Evolutionary conservation across 1,284 basidiomycete genomes (phyloP), one percentile per base, ranked within the genome.

Genomic region (Microstroma glucosiphilum): DNA sequence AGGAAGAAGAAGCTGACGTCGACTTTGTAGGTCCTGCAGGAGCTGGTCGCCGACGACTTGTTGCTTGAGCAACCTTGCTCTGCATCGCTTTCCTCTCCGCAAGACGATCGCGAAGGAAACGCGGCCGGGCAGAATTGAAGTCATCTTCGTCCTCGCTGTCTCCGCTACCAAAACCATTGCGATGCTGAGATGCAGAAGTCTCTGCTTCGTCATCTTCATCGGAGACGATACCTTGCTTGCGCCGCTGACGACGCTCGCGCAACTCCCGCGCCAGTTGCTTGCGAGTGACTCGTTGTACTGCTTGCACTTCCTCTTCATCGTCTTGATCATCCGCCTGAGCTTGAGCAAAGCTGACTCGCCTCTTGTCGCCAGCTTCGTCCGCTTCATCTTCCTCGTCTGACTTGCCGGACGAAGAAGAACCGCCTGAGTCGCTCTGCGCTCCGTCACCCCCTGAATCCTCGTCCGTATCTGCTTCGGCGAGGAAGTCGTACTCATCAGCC

Each of bases 401-500:
- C 9, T 37, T 9, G 9, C 9, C 30, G 9, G 30, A 37, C 30
- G 30, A 37, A 37, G 30, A 37, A 3, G 30, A 37, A 12, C 59
- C 40, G 25, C 46, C 61, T 1, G 51, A 58, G 11, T 64, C 68
- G 1, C 60, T 58, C 23, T 66, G 62, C 0, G 15, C 57, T 1
- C 60, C 56, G 15, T 43, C 26, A 55, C 61, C 65, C 19, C 61
- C 19, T 58, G 63, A 65, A 48, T 64, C 57, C 59, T 60, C 63
- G n/a, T 58, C 58, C 2, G 60, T 55, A 4, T 59, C 54, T 7
- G 42, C 59, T 30, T 30, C 59, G n/a, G 46, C 42, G 7, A 76
- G 56, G 57, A 76, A 76, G 2, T 59, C 64, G 60, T 76, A 76
- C 58, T 62, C 67, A 30, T 60, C 55, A 41, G 69, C 68, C 23